phyloP scores from a whole-genome alignment of 495 filamentous ascomycete species.

The Hypoxylon crocopeplum region DNA sequence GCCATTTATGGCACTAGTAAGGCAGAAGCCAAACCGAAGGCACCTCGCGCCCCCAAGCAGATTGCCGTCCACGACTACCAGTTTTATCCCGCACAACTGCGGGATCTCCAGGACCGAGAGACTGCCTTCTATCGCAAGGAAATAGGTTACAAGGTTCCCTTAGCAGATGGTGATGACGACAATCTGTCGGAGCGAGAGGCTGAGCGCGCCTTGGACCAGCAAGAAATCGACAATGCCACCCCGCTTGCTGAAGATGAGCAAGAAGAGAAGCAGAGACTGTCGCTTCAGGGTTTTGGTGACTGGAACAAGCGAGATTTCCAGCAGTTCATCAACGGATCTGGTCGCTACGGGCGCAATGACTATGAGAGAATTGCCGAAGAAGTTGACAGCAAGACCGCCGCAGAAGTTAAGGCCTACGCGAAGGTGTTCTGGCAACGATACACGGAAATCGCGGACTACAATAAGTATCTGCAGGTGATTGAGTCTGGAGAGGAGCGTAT shows the following conservation, averaged over 20 bases:
- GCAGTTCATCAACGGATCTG: slow-evolving; percentile 94
- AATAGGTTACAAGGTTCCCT: slow-evolving; percentile 88
- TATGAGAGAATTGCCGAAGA: slow-evolving; percentile 86
- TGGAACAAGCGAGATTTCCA: slow-evolving; percentile 99
- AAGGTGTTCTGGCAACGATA: slow-evolving; percentile 95
- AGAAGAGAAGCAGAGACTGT: slow-evolving; percentile 78
- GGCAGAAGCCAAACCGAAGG: slow-evolving; percentile 90
- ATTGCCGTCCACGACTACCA: slow-evolving; percentile 93
- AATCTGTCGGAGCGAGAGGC: slow-evolving; percentile 83
- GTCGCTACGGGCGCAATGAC: slow-evolving; percentile 85
- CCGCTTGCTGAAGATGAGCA: slow-evolving; percentile 90
- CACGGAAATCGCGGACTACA: slow-evolving; percentile 83
- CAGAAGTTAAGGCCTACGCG: slow-evolving; percentile 88
- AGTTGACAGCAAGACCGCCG: slow-evolving; percentile 85
- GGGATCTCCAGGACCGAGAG: slow-evolving; percentile 92
- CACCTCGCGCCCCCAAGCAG: slow-evolving; percentile 95
- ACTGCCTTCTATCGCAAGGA: slow-evolving; percentile 96
- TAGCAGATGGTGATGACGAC: slow-evolving; percentile 84
- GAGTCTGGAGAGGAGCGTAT: slow-evolving; percentile 90
- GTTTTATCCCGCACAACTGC: slow-evolving; percentile 85
- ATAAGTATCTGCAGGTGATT: slow-evolving; percentile 85
- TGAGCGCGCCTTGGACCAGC: slow-evolving; percentile 85
- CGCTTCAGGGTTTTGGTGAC: slow-evolving; percentile 83
- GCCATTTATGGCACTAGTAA: slow-evolving; percentile 76
- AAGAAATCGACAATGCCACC: slow-evolving; percentile 88